A percentile compares a stretch with the other conserved stretches of the same genome.
phyloP scores from a whole-genome alignment of 2,329 filamentous ascomycete genomes.

The Penicillium decumbens region DNA sequence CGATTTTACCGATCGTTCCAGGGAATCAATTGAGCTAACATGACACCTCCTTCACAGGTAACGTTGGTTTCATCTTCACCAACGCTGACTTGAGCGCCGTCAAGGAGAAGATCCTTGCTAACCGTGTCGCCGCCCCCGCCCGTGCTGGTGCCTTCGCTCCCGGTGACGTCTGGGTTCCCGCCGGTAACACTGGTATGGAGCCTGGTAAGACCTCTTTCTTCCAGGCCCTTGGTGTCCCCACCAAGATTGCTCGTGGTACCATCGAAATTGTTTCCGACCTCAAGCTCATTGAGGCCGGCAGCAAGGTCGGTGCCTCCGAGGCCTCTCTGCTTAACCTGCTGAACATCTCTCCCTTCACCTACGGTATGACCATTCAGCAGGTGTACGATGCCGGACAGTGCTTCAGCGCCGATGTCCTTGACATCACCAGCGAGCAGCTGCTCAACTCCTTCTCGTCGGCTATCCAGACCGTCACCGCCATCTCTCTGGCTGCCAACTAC shows the following conservation, averaged over 20 bases:
- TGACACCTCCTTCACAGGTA: conserved; percentile 51
- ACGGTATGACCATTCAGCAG: conserved; percentile 93
- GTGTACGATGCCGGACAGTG: conserved; percentile 97
- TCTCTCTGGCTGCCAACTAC: conserved; percentile 92
- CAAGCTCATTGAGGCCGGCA: conserved; percentile 90
- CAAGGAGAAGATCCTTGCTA: conserved; percentile 90
- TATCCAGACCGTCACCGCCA: conserved; percentile 78
- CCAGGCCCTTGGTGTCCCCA: conserved; percentile 99
- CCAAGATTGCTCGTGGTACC: conserved; percentile 99
- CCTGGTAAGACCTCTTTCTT: conserved; percentile 99
- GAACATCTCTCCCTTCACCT: conserved; percentile 99
- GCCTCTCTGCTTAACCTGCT: conserved; percentile 99
- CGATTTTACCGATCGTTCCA: background rate
- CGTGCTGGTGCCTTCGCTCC: conserved; percentile 97
- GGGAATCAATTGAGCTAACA: conserved; percentile 5
- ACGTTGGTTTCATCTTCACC: conserved; percentile 99
- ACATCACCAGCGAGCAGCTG: conserved; percentile 93
- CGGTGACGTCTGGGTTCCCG: conserved; percentile 86
- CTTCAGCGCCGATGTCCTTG: conserved; percentile 79
- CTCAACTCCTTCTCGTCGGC: conserved; percentile 75
- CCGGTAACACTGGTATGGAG: conserved; percentile 99
- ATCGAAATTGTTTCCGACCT: conserved; percentile 99
- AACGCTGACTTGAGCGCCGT: conserved; percentile 87
- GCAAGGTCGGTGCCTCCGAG: conserved; percentile 97
- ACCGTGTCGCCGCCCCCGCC: conserved; percentile 96